phyloP scores from a whole-genome alignment of 83 land plant genomes.

The Larix sibirica region DNA sequence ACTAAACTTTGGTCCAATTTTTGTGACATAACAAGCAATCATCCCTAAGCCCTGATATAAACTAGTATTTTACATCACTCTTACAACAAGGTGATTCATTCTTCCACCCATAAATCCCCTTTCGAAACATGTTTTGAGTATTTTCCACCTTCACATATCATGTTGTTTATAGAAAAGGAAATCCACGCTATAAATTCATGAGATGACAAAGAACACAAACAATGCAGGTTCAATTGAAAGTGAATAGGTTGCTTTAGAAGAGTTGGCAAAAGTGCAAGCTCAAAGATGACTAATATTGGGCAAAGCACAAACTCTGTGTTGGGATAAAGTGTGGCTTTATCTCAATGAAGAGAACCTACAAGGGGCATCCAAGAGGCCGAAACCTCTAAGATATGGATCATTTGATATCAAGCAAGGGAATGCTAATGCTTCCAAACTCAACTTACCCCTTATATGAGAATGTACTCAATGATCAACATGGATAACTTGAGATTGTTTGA shows the following conservation, averaged over 20 bases:
- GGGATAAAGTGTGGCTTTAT: background rate
- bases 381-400: background rate
- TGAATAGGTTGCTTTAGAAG: background rate
- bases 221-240: background rate
- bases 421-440: background rate
- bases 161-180: background rate
- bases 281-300: background rate
- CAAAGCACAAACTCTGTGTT: background rate
- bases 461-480: no score
- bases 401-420: background rate
- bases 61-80: background rate
- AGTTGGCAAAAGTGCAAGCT: background rate
- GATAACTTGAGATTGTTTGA: no score
- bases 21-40: no score
- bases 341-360: background rate
- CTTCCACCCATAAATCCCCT: background rate
- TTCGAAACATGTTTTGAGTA: background rate
- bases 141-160: no score
- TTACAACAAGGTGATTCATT: background rate
- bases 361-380: background rate
- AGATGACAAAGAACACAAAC: background rate
- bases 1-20: no score
- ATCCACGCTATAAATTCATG: background rate
- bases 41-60: no score
- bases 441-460: no score